phyloP scores from a whole-genome alignment of 163 green algal genomes.

The Chlamydomonas reinhardtii region DNA sequence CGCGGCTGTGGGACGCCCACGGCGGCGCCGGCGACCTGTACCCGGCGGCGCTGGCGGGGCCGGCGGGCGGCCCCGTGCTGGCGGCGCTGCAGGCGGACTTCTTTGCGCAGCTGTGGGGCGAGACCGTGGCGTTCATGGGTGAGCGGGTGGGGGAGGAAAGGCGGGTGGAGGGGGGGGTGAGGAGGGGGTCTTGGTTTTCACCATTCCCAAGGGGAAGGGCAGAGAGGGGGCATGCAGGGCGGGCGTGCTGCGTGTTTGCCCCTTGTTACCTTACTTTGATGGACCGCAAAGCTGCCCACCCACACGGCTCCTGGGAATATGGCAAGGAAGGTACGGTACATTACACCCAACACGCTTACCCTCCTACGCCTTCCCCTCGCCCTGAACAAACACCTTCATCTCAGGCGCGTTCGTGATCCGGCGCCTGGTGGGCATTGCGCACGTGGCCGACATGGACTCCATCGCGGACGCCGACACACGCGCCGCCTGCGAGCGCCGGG shows the following conservation, averaged over 20 bases:
- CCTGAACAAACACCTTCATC: too few species aligned
- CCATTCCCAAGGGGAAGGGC: too few species aligned
- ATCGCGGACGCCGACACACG: slow-evolving; percentile 82
- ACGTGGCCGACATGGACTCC: slow-evolving; percentile 92
- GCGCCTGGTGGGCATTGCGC: slow-evolving; percentile 94
- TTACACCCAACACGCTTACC: too few species aligned
- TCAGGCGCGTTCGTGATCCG: slow-evolving; percentile 89
- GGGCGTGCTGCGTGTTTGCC: too few species aligned
- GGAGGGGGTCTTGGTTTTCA: too few species aligned
- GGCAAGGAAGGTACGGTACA: too few species aligned
- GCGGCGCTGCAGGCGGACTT: slow-evolving; percentile 25
- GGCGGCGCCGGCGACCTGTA: slow-evolving; percentile 14
- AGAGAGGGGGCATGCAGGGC: too few species aligned
- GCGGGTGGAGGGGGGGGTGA: neutral
- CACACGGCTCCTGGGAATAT: too few species aligned
- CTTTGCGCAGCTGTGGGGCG: slow-evolving; percentile 45
- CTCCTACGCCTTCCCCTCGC: too few species aligned
- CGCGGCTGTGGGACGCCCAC: slow-evolving; percentile 72
- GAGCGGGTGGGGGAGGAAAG: neutral
- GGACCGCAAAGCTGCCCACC: too few species aligned
- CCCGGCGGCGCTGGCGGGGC: slow-evolving; percentile 62
- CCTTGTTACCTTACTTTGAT: too few species aligned
- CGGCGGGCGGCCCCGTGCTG: slow-evolving; percentile 20
- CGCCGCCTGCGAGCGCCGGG: slow-evolving; percentile 83
- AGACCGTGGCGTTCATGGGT: slow-evolving; percentile 51